These are phyloP conservation scores for Ochromonas danica DNA, from an alignment of 108 stramenopile genomes.

Conservation along the genomic window DNA sequence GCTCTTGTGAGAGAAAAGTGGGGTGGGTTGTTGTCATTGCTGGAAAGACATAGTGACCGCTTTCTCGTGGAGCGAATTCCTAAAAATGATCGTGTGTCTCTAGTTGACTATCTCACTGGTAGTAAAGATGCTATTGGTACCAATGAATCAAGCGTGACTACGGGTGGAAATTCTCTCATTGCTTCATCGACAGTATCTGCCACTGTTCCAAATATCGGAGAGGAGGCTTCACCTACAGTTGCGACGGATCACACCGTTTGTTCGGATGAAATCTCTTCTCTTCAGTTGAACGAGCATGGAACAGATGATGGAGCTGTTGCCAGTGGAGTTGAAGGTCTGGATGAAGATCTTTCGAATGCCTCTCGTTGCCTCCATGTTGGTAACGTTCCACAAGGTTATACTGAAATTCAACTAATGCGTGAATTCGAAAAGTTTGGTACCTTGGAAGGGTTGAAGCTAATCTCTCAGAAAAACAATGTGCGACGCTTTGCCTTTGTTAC, in stretches of 20 bases:
- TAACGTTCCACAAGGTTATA: neutral
- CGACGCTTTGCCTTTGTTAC: slow-evolving; percentile 20
- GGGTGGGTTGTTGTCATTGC: slow-evolving; percentile 38
- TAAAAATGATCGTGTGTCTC: slow-evolving; percentile 36
- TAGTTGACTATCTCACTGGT: too few species aligned
- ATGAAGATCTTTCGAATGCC: neutral
- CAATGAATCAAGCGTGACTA: neutral
- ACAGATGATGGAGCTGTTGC: neutral
- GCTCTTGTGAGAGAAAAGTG: slow-evolving; percentile 1
- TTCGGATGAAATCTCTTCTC: neutral
- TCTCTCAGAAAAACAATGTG: neutral
- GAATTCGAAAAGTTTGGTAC: slow-evolving; percentile 18
- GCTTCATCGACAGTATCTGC: neutral
- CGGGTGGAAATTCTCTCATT: neutral
- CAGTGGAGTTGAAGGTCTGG: neutral
- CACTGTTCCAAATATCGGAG: neutral
- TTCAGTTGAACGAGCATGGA: neutral
- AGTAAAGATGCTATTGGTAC: neutral
- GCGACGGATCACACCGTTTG: neutral
- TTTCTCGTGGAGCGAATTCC: slow-evolving; percentile 38
- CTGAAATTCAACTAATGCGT: neutral
- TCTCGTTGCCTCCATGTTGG: slow-evolving; percentile 2
- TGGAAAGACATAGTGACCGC: neutral
- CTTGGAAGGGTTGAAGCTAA: neutral
- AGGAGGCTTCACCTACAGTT: neutral